Percentiles rank a stretch among this genome's conserved stretches.
phyloP scores from a whole-genome alignment of 345 rosid genomes.

The Bruguiera gymnorhiza region DNA sequence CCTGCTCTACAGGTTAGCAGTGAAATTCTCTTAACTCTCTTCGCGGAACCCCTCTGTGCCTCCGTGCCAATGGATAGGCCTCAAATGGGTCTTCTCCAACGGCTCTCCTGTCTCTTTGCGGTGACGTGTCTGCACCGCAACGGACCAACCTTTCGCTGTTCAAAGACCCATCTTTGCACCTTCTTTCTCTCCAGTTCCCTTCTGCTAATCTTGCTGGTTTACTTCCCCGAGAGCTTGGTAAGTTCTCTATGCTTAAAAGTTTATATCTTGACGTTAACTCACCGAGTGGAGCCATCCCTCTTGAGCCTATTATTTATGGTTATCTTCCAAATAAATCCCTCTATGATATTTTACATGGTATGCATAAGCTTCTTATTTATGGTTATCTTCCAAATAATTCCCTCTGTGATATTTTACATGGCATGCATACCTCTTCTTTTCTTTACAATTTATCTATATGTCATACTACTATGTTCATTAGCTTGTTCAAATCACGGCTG shows the following conservation, averaged over 20 bases:
- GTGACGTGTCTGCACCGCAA: conserved; percentile 44
- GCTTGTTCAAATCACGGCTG: not conserved
- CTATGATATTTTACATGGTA: conserved; percentile 89
- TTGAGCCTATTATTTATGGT: conserved; percentile 91
- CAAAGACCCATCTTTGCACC: conserved; percentile 70
- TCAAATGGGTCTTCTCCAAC: conserved; percentile 80
- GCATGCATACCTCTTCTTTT: conserved; percentile 2
- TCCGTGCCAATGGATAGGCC: conserved; percentile 93
- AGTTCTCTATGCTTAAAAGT: conserved; percentile 81
- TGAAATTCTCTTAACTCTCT: conserved; percentile 69
- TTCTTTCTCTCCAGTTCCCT: conserved; percentile 78
- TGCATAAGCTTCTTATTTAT: not conserved
- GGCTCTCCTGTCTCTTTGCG: conserved; percentile 57
- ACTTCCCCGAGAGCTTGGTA: conserved; percentile 83
- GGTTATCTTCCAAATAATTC: no score
- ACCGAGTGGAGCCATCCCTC: conserved; percentile 69
- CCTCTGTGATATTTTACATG: no score
- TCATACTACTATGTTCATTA: no score
- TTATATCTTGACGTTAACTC: conserved; percentile 74
- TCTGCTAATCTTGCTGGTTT: conserved; percentile 94
- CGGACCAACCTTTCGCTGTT: conserved; percentile 66
- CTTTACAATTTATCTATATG: not conserved
- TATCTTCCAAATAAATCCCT: conserved; percentile 77
- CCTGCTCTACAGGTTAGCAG: conserved; percentile 64
- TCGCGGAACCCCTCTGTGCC: conserved; percentile 92